Evolutionary conservation across 495 filamentous ascomycete species (phyloP).

Genomic region (Margaritispora aquatica): DNA sequence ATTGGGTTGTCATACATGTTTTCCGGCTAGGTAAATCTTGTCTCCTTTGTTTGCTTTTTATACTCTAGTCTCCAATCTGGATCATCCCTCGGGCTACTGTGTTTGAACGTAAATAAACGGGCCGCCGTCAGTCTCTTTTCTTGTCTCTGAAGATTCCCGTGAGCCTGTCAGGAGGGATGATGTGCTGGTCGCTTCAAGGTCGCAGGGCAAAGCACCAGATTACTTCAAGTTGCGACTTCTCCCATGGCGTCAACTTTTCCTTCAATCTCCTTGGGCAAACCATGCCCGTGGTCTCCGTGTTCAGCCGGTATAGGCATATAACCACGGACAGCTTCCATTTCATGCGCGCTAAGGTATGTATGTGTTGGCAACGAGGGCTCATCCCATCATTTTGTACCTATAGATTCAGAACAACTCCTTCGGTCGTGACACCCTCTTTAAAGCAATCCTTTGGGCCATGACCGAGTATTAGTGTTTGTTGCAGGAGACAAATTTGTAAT

Average conservation of each 20-base stretch:
- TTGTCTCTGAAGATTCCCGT: background rate
- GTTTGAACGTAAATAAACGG: background rate
- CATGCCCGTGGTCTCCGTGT: background rate
- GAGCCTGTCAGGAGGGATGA: slow-evolving; percentile 1
- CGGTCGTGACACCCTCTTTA: background rate
- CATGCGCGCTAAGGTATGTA: background rate
- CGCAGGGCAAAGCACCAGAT: background rate
- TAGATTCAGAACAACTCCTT: background rate
- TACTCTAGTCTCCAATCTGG: background rate
- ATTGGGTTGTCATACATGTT: background rate
- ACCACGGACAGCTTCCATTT: too few species aligned
- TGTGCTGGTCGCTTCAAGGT: slow-evolving; percentile 18
- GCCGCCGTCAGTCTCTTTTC: slow-evolving; percentile 7
- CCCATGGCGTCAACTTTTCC: background rate
- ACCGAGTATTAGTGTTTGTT: too few species aligned
- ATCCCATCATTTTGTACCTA: background rate
- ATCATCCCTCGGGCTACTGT: background rate
- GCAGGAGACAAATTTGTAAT: too few species aligned
- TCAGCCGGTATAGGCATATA: background rate
- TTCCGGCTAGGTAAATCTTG: background rate
- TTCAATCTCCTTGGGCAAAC: background rate
- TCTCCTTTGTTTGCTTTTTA: background rate
- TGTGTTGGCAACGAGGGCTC: background rate
- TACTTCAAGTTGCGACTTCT: background rate
- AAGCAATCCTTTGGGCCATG: background rate